Evolutionary conservation across 805 yeast species (phyloP).

Genomic region (Yarrowia deformans): DNA sequence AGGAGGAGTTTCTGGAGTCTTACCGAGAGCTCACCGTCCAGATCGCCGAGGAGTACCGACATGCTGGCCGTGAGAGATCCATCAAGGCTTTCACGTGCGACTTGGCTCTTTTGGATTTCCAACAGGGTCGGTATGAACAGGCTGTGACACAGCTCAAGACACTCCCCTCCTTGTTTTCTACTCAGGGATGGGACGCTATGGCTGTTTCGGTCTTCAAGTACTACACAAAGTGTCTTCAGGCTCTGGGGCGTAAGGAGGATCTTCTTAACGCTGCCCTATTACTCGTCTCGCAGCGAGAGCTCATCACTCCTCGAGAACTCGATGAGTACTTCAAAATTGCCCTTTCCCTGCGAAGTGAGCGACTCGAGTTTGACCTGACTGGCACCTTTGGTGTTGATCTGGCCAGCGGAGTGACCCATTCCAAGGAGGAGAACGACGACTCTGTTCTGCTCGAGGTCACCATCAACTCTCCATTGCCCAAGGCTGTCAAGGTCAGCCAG

Average conservation of each 20-base stretch:
- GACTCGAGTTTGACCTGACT: conserved; percentile 44
- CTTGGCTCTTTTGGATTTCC: conserved; percentile 73
- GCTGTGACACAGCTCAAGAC: conserved; percentile 70
- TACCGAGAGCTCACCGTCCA: conserved; percentile 64
- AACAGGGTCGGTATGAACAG: conserved; percentile 61
- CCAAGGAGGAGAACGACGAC: conserved; percentile 52
- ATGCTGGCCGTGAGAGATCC: conserved; percentile 64
- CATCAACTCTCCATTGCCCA: conserved; percentile 47
- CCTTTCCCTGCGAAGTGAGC: conserved; percentile 42
- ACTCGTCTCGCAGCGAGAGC: conserved; percentile 45
- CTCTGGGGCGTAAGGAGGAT: conserved; percentile 44
- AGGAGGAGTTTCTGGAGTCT: conserved; percentile 52
- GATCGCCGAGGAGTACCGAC: conserved; percentile 61
- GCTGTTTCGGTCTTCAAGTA: conserved; percentile 70
- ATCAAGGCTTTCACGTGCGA: conserved; percentile 80
- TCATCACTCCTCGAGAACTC: conserved; percentile 43
- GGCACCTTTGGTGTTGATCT: conserved; percentile 24
- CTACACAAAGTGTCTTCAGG: conserved; percentile 68
- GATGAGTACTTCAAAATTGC: conserved; percentile 38
- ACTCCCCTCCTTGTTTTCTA: conserved; percentile 70
- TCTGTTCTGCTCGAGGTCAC: conserved; percentile 52
- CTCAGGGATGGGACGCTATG: conserved; percentile 76
- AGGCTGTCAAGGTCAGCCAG: conserved; percentile 41
- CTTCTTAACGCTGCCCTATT: conserved; percentile 48
- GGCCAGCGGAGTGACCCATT: conserved; percentile 23